These are phyloP conservation scores for Cladosporium oxysporum DNA, from an alignment of 2,329 filamentous ascomycete species.

Conservation along the genomic window DNA sequence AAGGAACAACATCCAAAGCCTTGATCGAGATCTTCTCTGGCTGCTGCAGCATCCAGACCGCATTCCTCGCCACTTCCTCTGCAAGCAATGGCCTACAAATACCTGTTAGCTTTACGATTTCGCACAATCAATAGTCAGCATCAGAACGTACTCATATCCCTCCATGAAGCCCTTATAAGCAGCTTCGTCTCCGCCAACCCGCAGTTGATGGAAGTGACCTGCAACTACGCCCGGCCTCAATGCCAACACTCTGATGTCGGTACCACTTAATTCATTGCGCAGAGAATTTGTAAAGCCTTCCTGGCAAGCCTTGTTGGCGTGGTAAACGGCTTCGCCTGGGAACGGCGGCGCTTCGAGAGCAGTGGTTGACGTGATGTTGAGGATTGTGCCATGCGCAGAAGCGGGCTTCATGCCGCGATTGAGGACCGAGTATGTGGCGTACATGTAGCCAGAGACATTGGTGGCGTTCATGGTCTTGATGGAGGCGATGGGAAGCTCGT, in stretches of 20 bases:
- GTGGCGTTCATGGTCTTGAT: conserved; percentile 51
- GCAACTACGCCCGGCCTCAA: conserved; percentile 51
- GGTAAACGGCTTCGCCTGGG: conserved; percentile 52
- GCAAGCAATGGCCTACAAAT: conserved; percentile 40
- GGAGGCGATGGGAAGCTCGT: conserved; percentile 41
- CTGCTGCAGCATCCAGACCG: conserved; percentile 46
- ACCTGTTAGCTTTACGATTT: background rate
- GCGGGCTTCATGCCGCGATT: conserved; percentile 45
- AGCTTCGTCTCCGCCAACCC: conserved; percentile 48
- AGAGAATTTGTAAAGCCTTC: conserved; percentile 54
- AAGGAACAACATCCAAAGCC: conserved; percentile 51
- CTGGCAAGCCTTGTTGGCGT: conserved; percentile 50
- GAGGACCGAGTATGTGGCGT: conserved; percentile 47
- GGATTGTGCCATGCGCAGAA: conserved; percentile 42
- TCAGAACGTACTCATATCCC: conserved; percentile 41
- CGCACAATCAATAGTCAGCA: background rate
- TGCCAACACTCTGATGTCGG: conserved; percentile 51
- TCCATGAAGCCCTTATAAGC: conserved; percentile 48
- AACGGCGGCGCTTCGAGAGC: conserved; percentile 53
- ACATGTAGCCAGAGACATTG: conserved; percentile 53
- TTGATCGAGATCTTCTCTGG: conserved; percentile 47
- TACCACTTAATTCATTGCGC: conserved; percentile 49
- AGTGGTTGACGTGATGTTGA: conserved; percentile 53
- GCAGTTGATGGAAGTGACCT: conserved; percentile 51
- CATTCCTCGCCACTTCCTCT: conserved; percentile 47